Base-by-base conservation (phyloP, 2,329 filamentous ascomycete genomes). In the Diplocarpon rosae region DNA sequence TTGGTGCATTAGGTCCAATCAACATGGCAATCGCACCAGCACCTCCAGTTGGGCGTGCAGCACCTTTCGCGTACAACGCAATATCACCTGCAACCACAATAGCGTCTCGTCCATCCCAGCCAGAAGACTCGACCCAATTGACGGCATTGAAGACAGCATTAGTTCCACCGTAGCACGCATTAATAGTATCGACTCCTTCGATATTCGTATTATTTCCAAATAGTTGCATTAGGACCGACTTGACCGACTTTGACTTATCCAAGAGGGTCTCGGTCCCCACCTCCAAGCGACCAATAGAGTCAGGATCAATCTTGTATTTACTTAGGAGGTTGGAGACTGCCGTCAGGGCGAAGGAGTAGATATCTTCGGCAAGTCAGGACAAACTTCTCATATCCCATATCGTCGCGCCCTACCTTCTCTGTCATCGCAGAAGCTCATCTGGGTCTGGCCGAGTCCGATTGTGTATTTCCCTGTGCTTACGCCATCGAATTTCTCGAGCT, bases 351-450 rank as follows among this genome's bases (percentile, higher is more conserved):
- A 92, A 76, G 35, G 85, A 92, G 75, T 92, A 92, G 69, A 90
- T 92, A 65, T 92, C 85, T 90, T n/a, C n/a, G 50, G 17, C 14
- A 12, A 20, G n/a, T n/a, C n/a, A n/a, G n/a, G n/a, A n/a, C n/a
- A n/a, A n/a, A n/a, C n/a, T n/a, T n/a, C n/a, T n/a, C n/a, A 53
- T 32, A 57, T 46, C n/a, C 30, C 17, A 6, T 13, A 11, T 24
- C 13, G 8, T 41, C n/a, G 11, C 9, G 2, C 3, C 20, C 20
- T 7, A 24, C 85, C 85, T 72, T 92, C 85, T 62, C 84, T 80
- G 63, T 92, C 85, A 67, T 92, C 85, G 65, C 85, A 90, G 70
- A 92, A 92, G 72, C 80, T 82, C 85, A 92, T 92, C 71, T 85
- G 86, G 63, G 83, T 90, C 75, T 92, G 85, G 60, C 85, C 85